These are phyloP conservation scores for Tricharina praecox DNA, from an alignment of 495 filamentous ascomycete species.

Conservation along the genomic window DNA sequence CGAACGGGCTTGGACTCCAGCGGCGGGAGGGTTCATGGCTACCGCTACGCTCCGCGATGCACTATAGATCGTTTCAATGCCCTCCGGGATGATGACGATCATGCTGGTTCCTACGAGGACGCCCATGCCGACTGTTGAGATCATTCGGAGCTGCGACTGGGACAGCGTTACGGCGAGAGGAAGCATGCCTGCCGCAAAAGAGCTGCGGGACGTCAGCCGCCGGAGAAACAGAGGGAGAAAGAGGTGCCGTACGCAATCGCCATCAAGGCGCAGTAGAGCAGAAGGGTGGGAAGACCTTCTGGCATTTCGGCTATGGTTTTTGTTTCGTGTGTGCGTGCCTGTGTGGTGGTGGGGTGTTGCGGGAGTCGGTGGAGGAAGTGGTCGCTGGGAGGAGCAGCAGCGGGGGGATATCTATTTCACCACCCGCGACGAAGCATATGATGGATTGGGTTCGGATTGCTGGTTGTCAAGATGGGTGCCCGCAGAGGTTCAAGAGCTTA, in stretches of 20 bases:
- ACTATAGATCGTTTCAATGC: conserved; percentile 70
- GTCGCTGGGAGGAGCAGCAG: no score
- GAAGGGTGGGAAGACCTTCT: conserved; percentile 71
- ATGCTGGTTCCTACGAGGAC: conserved; percentile 86
- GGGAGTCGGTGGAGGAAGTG: no score
- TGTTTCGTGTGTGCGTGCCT: no score
- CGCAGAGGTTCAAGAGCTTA: no score
- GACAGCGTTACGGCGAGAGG: conserved; percentile 81
- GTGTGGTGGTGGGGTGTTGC: no score
- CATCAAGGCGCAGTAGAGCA: conserved; percentile 80
- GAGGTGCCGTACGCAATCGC: conserved; percentile 59
- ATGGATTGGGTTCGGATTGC: no score
- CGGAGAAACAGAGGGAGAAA: background rate
- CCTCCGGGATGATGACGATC: conserved; percentile 95
- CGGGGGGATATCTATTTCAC: no score
- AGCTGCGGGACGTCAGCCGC: conserved; percentile 38
- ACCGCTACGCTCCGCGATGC: conserved; percentile 5
- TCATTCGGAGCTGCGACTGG: conserved; percentile 70
- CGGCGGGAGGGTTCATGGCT: background rate
- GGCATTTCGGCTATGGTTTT: conserved; percentile 9
- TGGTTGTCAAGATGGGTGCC: no score
- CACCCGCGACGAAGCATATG: no score
- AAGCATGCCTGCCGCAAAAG: conserved; percentile 84
- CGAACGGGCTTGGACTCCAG: background rate
- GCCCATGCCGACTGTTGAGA: conserved; percentile 85